Evolutionary conservation across 805 yeast species (phyloP).

Genomic region (Pichia scutulata): DNA sequence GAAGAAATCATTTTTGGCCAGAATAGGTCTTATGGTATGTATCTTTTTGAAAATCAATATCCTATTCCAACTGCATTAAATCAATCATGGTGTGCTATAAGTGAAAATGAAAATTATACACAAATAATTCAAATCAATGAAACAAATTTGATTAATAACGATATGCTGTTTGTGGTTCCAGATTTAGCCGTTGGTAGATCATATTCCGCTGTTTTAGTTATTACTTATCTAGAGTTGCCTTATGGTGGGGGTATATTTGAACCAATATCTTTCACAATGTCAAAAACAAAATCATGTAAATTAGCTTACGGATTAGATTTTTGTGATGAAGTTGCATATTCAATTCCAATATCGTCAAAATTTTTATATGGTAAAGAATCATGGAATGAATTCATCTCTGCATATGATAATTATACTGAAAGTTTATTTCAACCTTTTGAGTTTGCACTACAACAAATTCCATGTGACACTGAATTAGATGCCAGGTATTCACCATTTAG

Average conservation of each 20-base stretch:
- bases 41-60: conserved; percentile 39
- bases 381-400: conserved; percentile 29
- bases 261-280: conserved; percentile 49
- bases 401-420: conserved; percentile 61
- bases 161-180: conserved; percentile 48
- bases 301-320: conserved; percentile 67
- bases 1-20: conserved; percentile 22
- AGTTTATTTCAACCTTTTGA: conserved; percentile 56
- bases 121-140: conserved; percentile 17
- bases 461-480: conserved; percentile 65
- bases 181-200: conserved; percentile 53
- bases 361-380: conserved; percentile 24
- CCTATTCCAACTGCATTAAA: conserved; percentile 34
- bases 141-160: conserved; percentile 6
- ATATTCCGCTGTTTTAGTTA: conserved; percentile 59
- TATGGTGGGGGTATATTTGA: conserved; percentile 61
- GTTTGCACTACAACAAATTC: conserved; percentile 63
- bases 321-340: conserved; percentile 76
- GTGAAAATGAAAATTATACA: conserved; percentile 27
- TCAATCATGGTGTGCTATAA: conserved; percentile 66
- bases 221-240: conserved; percentile 31
- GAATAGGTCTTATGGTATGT: conserved; percentile 29
- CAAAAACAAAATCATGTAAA: conserved; percentile 53
- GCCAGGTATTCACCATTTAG: conserved; percentile 66
- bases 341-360: conserved; percentile 54